Percentiles rank a stretch among this genome's conserved stretches.
phyloP scores from a whole-genome alignment of 2,329 filamentous ascomycete genomes.

The Emmonsia crescens region DNA sequence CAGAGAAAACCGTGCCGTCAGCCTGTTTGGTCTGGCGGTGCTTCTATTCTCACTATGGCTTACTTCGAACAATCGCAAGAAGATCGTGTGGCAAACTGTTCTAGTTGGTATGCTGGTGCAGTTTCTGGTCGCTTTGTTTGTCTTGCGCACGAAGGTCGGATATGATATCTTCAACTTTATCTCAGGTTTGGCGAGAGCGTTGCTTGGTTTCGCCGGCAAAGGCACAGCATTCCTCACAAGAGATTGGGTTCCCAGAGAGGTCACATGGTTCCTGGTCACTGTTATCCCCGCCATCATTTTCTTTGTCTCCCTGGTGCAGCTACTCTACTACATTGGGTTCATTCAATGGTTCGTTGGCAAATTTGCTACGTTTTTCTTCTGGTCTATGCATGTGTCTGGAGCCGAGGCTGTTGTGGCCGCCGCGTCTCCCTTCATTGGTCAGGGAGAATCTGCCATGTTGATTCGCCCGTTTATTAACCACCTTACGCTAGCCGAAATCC shows the following conservation, averaged over 20 bases:
- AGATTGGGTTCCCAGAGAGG: conserved; percentile 28
- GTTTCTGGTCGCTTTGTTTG: conserved; percentile 80
- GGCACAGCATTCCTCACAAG: conserved; percentile 63
- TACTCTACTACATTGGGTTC: conserved; percentile 68
- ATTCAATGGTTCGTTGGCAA: conserved; percentile 86
- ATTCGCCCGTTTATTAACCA: conserved; percentile 78
- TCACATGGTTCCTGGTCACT: conserved; percentile 59
- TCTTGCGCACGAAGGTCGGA: conserved; percentile 67
- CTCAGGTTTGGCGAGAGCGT: conserved; percentile 58
- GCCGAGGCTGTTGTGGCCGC: conserved; percentile 90
- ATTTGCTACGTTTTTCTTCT: conserved; percentile 85
- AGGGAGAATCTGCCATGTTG: conserved; percentile 88
- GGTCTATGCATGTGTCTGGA: conserved; percentile 74
- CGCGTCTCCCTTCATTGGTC: conserved; percentile 86
- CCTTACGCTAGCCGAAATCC: conserved; percentile 76
- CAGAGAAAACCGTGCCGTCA: conserved; percentile 66
- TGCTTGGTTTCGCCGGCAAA: conserved; percentile 64
- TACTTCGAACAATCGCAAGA: conserved; percentile 60
- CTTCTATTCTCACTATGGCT: conserved; percentile 56
- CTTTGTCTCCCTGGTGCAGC: conserved; percentile 85
- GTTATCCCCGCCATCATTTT: conserved; percentile 92
- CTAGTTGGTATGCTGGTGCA: conserved; percentile 82
- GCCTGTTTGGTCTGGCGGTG: conserved; percentile 64
- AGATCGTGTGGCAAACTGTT: conserved; percentile 59
- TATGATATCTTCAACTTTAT: conserved; percentile 91